These are phyloP conservation scores for Stemphylium vesicarium DNA, from an alignment of 2,329 filamentous ascomycete species.

Conservation along the genomic window DNA sequence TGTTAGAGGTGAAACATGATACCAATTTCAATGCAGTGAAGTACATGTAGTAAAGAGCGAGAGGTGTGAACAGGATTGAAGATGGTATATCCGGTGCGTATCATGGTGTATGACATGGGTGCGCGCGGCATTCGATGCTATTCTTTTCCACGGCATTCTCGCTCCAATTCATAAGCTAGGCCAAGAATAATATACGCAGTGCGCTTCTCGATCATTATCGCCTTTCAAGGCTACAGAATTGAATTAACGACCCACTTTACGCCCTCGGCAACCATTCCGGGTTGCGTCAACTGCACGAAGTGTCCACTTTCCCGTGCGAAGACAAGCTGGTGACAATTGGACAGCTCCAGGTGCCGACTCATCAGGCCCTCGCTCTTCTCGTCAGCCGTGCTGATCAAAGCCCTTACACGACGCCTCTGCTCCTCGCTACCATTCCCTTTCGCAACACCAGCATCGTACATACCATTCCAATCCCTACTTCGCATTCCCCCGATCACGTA, in stretches of 20 bases:
- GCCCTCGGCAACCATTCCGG: not conserved
- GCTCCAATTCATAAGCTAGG: too few species aligned
- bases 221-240: too few species aligned
- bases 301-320: not conserved
- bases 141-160: too few species aligned
- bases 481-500: not conserved
- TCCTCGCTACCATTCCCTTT: slow-evolving; percentile 45
- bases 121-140: too few species aligned
- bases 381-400: slow-evolving; percentile 36
- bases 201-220: too few species aligned
- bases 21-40: too few species aligned
- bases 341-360: slow-evolving; percentile 34
- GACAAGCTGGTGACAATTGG: not conserved
- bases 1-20: too few species aligned
- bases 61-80: slow-evolving; percentile 19
- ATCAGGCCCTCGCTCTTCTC: slow-evolving; percentile 37
- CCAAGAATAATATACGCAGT: too few species aligned
- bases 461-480: slow-evolving; percentile 16
- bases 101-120: too few species aligned
- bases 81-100: too few species aligned
- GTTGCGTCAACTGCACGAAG: not conserved
- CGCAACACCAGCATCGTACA: slow-evolving; percentile 43
- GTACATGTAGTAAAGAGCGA: slow-evolving; percentile 32
- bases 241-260: not conserved
- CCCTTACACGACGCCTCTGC: slow-evolving; percentile 33